A percentile compares a stretch with the other conserved stretches of the same genome.
Conservation (phyloP, 2,329 filamentous ascomycete species). For the Pseudocercospora cruenta region DNA sequence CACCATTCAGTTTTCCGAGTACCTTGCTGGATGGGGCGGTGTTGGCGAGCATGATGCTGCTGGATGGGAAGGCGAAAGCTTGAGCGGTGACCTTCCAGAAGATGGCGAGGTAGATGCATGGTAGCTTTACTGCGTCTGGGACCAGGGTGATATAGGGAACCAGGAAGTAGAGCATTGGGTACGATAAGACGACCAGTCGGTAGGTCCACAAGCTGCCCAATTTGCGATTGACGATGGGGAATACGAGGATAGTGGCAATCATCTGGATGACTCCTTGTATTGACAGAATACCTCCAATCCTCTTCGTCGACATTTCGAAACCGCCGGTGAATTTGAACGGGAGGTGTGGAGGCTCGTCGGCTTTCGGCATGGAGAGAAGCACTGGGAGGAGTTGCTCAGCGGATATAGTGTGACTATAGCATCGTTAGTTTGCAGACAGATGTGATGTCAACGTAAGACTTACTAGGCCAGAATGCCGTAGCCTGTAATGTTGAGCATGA, state of each 20-base stretch:
- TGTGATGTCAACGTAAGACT: conserved; percentile 50
- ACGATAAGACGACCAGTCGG: conserved; percentile 76
- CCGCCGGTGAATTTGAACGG: conserved; percentile 90
- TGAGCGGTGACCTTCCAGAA: conserved; percentile 93
- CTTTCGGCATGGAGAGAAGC: conserved; percentile 74
- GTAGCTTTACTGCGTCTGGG: conserved; percentile 70
- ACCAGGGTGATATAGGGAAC: conserved; percentile 89
- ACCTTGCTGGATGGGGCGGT: conserved; percentile 81
- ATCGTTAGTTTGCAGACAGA: background rate
- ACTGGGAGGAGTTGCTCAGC: conserved; percentile 93
- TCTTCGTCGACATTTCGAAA: conserved; percentile 79
- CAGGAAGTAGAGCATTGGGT: conserved; percentile 83
- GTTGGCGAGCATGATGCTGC: conserved; percentile 86
- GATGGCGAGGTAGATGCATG: conserved; percentile 75
- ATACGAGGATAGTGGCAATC: conserved; percentile 80
- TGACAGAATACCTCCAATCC: conserved; percentile 85
- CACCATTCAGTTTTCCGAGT: conserved; percentile 89
- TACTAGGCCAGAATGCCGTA: conserved; percentile 95
- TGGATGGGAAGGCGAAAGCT: conserved; percentile 87
- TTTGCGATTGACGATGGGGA: conserved; percentile 74
- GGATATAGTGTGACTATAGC: conserved; percentile 84
- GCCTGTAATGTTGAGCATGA: conserved; percentile 83
- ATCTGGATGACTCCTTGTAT: conserved; percentile 89
- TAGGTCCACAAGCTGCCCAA: conserved; percentile 82
- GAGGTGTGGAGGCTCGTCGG: conserved; percentile 58